These are phyloP conservation scores for Solanum boliviense DNA, from an alignment of 257 asterid genomes.

Conservation along the genomic window DNA sequence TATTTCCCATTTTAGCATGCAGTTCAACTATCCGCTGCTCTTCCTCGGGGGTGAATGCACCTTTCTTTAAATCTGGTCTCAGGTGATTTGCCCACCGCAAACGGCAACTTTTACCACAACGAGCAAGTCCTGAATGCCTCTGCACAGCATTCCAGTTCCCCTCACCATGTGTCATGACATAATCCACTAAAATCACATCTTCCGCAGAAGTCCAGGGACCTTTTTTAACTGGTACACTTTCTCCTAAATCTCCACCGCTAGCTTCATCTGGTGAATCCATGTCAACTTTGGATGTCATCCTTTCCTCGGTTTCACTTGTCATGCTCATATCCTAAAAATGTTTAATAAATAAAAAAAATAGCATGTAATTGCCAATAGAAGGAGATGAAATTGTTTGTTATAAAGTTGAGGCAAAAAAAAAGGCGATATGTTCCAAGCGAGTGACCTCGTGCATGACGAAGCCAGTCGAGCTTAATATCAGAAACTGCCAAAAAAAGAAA, in stretches of 20 bases:
- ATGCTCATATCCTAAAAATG: conserved; percentile 29
- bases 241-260: conserved; percentile 15
- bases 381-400: neutral
- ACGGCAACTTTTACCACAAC: conserved; percentile 71
- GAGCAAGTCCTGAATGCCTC: conserved; percentile 45
- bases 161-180: conserved; percentile 46
- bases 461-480: neutral
- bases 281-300: conserved; percentile 13
- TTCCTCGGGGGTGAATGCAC: conserved; percentile 43
- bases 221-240: conserved; percentile 33
- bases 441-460: neutral
- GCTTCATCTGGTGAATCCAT: conserved; percentile 37
- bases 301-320: conserved; percentile 30
- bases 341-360: neutral
- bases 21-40: conserved; percentile 43
- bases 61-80: conserved; percentile 53
- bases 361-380: neutral
- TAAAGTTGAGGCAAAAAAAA: neutral
- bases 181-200: conserved; percentile 41
- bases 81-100: conserved; percentile 69
- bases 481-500: neutral
- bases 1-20: conserved; percentile 55
- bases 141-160: conserved; percentile 65
- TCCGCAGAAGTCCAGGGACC: conserved; percentile 61
- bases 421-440: neutral